Base-by-base conservation (phyloP, 495 filamentous ascomycete species). In the Lasiosphaeriaceae sp. region DNA sequence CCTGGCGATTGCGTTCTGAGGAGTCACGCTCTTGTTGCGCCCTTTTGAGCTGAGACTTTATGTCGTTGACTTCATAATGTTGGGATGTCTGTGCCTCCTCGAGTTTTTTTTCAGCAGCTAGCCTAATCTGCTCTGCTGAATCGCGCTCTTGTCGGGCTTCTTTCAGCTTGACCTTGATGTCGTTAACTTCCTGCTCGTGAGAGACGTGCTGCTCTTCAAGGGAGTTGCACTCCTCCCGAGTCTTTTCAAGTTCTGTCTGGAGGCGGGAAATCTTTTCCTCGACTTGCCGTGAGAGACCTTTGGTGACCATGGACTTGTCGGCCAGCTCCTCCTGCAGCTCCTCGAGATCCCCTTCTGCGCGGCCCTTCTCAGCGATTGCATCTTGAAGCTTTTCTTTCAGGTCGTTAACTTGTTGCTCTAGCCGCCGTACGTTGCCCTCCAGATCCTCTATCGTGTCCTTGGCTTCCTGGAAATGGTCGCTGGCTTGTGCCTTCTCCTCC, bases 291-390 rank as follows among this genome's bases (percentile, higher is more conserved):
- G 83, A 86, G 14, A 90, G 76, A n/a, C 86, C 87, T 66, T 86
- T 92, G 24, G 86, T 86, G 21, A 81, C 85, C 52, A 92, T 79
- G 0, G 87, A 90, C 65, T 90, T 92, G 66, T 91, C 86, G 8
- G 86, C 78, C 77, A 91, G 83, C 60, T 93, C 88, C 46, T 89
- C 86, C 49, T 86, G 86, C 19, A 94, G 69, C 66, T 91, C 77
- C 52, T 85, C 80, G 3, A 87, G 66, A 52, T 86, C 78, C 21
- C 74, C 74, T 63, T 83, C 75, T 17, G 78, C 78, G n/a, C 75
- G 74, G 26, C 74, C 74, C 55, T 87, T 89, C 48, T 86, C 80
- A 20, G 79, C 68, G n/a, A 82, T 54, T n/a, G 87, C 86, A 29
- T 81, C 74, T 49, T 88, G 76, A 11, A 86, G 71, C 50, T 86